Evolutionary conservation across 2,329 filamentous ascomycete species (phyloP).

Genomic region (Claviceps digitariae): DNA sequence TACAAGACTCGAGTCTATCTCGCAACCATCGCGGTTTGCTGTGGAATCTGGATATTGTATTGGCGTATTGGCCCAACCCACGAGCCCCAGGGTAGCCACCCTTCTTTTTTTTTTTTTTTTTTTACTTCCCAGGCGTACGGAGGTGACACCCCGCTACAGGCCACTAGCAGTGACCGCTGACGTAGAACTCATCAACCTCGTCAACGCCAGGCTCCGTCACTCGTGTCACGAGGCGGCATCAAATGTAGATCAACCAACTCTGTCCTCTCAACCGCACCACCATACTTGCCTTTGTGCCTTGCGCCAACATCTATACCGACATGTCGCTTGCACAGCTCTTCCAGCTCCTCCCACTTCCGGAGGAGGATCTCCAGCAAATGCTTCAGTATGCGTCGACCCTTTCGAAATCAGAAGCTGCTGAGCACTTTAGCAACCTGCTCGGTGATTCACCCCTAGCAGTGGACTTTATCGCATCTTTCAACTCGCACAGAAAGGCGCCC

Average conservation of each 20-base stretch:
- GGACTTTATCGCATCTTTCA: constrained; percentile 72
- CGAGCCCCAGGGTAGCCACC: too few relatives aligned
- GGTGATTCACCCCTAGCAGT: constrained; percentile 68
- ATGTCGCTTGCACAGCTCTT: constrained; percentile 58
- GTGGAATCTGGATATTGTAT: too few relatives aligned
- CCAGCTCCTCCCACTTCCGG: constrained; percentile 69
- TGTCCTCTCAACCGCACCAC: not conserved
- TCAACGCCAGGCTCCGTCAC: not conserved
- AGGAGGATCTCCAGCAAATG: constrained; percentile 72
- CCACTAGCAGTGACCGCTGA: not conserved
- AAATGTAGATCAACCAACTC: not conserved
- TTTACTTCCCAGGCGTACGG: too few relatives aligned
- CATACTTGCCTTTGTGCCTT: not conserved
- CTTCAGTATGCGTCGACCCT: constrained; percentile 69
- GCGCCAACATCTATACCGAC: not conserved
- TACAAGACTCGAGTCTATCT: too few relatives aligned
- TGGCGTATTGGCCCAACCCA: too few relatives aligned
- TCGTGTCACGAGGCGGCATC: not conserved
- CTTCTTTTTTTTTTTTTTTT: too few relatives aligned
- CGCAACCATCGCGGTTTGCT: too few relatives aligned
- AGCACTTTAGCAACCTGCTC: constrained; percentile 77
- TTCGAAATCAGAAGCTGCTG: constrained; percentile 61
- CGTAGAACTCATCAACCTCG: not conserved
- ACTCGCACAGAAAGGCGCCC: constrained; percentile 43
- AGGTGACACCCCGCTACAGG: not conserved